Evolutionary conservation across 2,329 filamentous ascomycete species (phyloP).

Genomic region (Dissoconium aciculare): DNA sequence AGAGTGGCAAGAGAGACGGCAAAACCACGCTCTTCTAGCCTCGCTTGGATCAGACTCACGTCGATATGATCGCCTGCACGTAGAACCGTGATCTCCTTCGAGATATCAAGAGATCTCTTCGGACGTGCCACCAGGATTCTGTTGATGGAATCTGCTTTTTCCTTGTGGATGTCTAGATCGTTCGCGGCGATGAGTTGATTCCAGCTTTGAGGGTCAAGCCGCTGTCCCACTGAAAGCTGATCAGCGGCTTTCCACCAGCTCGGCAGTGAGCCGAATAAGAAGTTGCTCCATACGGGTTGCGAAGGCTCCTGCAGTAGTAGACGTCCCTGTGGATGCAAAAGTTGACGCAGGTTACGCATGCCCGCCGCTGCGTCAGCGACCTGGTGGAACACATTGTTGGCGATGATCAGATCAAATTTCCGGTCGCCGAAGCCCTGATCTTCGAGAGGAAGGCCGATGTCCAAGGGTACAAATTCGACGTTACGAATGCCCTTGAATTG

Average conservation of each 20-base stretch:
- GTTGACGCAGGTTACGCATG: slow-evolving; percentile 10
- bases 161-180: not conserved
- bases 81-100: not conserved
- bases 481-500: slow-evolving; percentile 15
- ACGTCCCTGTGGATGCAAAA: slow-evolving; percentile 15
- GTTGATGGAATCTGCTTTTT: not conserved
- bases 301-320: slow-evolving; percentile 9
- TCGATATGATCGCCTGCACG: not conserved
- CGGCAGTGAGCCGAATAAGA: slow-evolving; percentile 7
- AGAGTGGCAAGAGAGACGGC: not conserved
- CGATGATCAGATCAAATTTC: slow-evolving; percentile 17
- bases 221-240: not conserved
- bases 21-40: not conserved
- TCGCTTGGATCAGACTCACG: not conserved
- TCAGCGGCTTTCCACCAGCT: slow-evolving; percentile 10
- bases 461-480: slow-evolving; percentile 21
- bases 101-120: not conserved
- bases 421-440: slow-evolving; percentile 24
- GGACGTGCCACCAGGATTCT: not conserved
- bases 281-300: not conserved
- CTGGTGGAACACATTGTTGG: slow-evolving; percentile 14
- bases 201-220: not conserved
- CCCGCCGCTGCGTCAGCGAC: slow-evolving; percentile 9
- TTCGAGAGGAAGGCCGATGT: slow-evolving; percentile 19
- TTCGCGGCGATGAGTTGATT: not conserved